These are phyloP conservation scores for Allantophomopsis cytisporea DNA, from an alignment of 2,329 filamentous ascomycete species.

Conservation along the genomic window DNA sequence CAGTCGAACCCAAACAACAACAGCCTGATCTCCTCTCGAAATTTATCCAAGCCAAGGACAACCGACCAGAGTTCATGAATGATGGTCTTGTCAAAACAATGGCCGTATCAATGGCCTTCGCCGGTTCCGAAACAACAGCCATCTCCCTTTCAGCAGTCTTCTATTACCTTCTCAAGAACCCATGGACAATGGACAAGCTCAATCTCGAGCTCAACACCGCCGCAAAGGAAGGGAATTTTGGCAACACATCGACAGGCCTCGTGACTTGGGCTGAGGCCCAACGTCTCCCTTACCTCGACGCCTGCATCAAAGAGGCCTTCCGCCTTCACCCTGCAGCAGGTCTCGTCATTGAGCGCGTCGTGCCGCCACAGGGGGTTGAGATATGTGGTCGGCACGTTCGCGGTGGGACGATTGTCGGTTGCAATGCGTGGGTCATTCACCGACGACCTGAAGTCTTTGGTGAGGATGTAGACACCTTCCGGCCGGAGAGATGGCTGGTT, in stretches of 20 bases:
- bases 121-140: conserved; percentile 68
- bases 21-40: conserved; percentile 53
- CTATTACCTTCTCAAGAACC: conserved; percentile 58
- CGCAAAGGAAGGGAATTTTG: conserved; percentile 34
- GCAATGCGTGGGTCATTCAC: conserved; percentile 64
- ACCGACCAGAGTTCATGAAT: conserved; percentile 58
- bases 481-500: conserved; percentile 54
- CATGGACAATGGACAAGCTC: conserved; percentile 36
- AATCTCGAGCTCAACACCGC: conserved; percentile 49
- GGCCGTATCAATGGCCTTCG: conserved; percentile 59
- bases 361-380: conserved; percentile 48
- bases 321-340: conserved; percentile 63
- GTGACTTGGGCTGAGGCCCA: conserved; percentile 60
- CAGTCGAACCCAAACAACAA: conserved; percentile 4
- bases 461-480: conserved; percentile 46
- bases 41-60: conserved; percentile 54
- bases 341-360: conserved; percentile 59
- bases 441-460: conserved; percentile 56
- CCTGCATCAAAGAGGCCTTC: conserved; percentile 67
- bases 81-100: conserved; percentile 57
- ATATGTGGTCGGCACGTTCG: conserved; percentile 49
- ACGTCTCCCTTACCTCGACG: conserved; percentile 62
- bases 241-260: conserved; percentile 37
- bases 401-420: conserved; percentile 62
- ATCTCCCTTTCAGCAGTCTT: conserved; percentile 61